Conservation (phyloP, 2,329 filamentous ascomycete species). For the Colletotrichum sp. region DNA sequence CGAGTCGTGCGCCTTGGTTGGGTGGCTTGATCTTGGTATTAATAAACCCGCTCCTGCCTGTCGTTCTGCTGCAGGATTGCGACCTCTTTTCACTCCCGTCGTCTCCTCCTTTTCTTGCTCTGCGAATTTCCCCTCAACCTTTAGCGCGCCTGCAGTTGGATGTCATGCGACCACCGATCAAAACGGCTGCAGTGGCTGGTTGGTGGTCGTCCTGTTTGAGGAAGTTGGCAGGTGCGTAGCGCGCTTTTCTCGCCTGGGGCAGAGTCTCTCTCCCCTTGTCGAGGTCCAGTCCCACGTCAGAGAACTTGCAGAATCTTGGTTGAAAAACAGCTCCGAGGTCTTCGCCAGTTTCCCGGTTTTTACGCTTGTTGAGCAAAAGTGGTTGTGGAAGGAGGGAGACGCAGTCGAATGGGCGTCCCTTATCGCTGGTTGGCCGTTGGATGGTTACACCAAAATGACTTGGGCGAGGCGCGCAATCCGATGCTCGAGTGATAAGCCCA, state of each 20-base stretch:
- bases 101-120: neutral
- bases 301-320: constrained; percentile 5
- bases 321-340: neutral
- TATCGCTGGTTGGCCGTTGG: neutral
- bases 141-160: neutral
- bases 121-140: neutral
- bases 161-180: constrained; percentile 1
- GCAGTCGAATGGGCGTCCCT: neutral
- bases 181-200: neutral
- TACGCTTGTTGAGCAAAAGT: neutral
- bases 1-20: neutral
- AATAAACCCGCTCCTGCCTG: neutral
- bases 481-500: neutral
- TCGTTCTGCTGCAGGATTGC: neutral
- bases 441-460: neutral
- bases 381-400: neutral
- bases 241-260: neutral
- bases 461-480: neutral
- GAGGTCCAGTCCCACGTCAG: neutral
- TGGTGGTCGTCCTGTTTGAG: neutral
- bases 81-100: neutral
- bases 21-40: constrained; percentile 2
- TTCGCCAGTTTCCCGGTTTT: neutral
- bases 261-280: neutral
- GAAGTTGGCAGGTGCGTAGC: neutral